phyloP scores from a whole-genome alignment of 495 filamentous ascomycete species.

The Platismatia glauca region DNA sequence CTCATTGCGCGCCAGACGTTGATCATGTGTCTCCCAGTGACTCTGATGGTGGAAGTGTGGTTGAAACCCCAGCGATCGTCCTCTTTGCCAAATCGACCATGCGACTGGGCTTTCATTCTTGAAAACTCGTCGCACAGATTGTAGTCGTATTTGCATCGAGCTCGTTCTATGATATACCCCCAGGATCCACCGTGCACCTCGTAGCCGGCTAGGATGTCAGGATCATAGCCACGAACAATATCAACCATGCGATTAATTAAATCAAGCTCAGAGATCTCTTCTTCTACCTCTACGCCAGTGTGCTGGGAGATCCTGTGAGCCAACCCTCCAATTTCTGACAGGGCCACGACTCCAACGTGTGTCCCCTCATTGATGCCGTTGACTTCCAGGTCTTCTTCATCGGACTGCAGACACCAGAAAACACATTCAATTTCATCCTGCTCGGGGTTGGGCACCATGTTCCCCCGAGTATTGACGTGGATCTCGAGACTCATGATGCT shows the following conservation, averaged over 20 bases:
- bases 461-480: conserved; percentile 83
- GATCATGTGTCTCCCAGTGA: conserved; percentile 91
- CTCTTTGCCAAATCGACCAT: conserved; percentile 76
- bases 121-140: conserved; percentile 86
- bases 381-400: conserved; percentile 49
- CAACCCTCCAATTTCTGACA: conserved; percentile 47
- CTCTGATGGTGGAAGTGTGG: conserved; percentile 72
- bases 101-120: conserved; percentile 70
- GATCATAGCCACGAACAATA: conserved; percentile 75
- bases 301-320: conserved; percentile 40
- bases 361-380: conserved; percentile 45
- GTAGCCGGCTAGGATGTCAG: conserved; percentile 90
- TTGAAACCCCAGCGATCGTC: conserved; percentile 88
- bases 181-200: conserved; percentile 90
- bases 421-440: conserved; percentile 83
- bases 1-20: conserved; percentile 98
- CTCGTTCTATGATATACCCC: conserved; percentile 92
- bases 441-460: conserved; percentile 75
- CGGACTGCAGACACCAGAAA: conserved; percentile 82
- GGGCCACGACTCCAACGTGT: conserved; percentile 57
- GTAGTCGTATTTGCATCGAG: conserved; percentile 76
- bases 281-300: conserved; percentile 51
- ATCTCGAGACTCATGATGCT: conserved; percentile 91
- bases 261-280: conserved; percentile 73
- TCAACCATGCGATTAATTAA: conserved; percentile 74